Evolutionary conservation across 225 moss, liverwort and hornwort genomes (phyloP), one percentile per base, ranked within the genome.

Genomic region (Pleurozium schreberi): DNA sequence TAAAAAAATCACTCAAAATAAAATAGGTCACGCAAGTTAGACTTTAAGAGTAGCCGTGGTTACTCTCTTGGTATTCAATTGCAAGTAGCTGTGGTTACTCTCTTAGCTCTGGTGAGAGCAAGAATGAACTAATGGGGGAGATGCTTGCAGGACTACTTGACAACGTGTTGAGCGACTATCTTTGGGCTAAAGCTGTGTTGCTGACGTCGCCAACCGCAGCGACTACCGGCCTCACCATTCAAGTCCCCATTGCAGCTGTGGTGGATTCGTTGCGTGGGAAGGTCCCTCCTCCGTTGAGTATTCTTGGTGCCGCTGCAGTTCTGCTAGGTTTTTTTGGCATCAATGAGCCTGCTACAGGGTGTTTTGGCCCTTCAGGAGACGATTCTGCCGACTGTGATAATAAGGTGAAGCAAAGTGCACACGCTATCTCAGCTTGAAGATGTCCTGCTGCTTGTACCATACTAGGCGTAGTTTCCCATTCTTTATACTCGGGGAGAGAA

Each of bases 161-260:
- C 89, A 98, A 98, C 59, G 96, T 97, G 26, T 91, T 98, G 84
- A 97, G 98, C 88, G 98, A 98, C 90, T 98, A 97, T 79, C 90
- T 98, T 82, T 98, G 98, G 98, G 98, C 98, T 49, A 95, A 94
- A 88, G 98, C 98, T 52, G 94, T 98, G 28, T 87, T 98, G 89
- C 92, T 97, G 59, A 98, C 98, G 65, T 94, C 97, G 38, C 98
- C 98, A 64, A 97, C 97, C 50, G 98, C 95, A 73, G 98, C 98
- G 80, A 98, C 98, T 34, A 93, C 96, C 50, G 98, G 98, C 63
- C 93, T 98, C 83, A 95, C 96, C 59, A 97, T 98, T 87, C 96
- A 98, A 93, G 97, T 98, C 59, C 98, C 98, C 18, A 94, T 98
- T 74, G 98, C 98, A 91, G 96, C 94, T 66, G 93, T 96, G 65